A percentile compares a stretch with the other conserved stretches of the same genome.
phyloP scores from a whole-genome alignment of 2,329 filamentous ascomycete species.

The Aspergillus intermedius region DNA sequence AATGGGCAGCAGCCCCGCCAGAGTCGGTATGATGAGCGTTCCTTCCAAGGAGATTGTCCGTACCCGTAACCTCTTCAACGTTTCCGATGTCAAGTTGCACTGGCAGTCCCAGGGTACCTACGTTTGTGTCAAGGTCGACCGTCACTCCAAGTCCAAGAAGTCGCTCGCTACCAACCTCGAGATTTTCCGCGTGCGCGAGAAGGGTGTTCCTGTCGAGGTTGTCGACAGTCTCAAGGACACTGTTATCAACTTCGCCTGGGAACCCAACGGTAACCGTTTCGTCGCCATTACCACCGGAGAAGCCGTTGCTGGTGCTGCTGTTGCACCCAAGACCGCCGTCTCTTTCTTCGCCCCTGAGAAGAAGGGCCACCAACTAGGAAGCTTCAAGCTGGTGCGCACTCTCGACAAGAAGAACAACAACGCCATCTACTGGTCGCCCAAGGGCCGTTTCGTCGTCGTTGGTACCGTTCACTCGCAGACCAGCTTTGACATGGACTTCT shows the following conservation, averaged over 20 bases:
- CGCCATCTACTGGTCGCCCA: constrained; percentile 97
- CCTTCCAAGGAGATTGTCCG: constrained; percentile 91
- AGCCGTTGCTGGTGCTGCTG: constrained; percentile 67
- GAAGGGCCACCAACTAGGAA: constrained; percentile 75
- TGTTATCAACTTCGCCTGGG: constrained; percentile 99
- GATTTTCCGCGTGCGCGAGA: constrained; percentile 95
- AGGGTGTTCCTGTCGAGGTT: constrained; percentile 96
- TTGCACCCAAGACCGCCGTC: constrained; percentile 87
- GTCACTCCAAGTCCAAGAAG: constrained; percentile 99
- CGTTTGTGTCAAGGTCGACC: constrained; percentile 96
- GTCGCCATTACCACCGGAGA: constrained; percentile 94
- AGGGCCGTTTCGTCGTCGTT: constrained; percentile 88
- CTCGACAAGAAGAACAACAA: constrained; percentile 99
- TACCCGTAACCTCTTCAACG: constrained; percentile 95
- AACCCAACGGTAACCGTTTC: constrained; percentile 95
- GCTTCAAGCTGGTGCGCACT: constrained; percentile 93
- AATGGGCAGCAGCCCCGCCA: constrained; percentile 94
- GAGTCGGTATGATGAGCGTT: constrained; percentile 92
- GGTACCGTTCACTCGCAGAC: constrained; percentile 89
- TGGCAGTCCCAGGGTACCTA: constrained; percentile 96
- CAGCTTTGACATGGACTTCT: constrained; percentile 95
- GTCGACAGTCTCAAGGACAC: constrained; percentile 97
- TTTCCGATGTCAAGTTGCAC: constrained; percentile 94
- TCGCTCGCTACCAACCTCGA: constrained; percentile 94
- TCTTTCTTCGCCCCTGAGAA: constrained; percentile 97